Conservation (phyloP, 129 eudicot species). For the Tagetes erecta region DNA sequence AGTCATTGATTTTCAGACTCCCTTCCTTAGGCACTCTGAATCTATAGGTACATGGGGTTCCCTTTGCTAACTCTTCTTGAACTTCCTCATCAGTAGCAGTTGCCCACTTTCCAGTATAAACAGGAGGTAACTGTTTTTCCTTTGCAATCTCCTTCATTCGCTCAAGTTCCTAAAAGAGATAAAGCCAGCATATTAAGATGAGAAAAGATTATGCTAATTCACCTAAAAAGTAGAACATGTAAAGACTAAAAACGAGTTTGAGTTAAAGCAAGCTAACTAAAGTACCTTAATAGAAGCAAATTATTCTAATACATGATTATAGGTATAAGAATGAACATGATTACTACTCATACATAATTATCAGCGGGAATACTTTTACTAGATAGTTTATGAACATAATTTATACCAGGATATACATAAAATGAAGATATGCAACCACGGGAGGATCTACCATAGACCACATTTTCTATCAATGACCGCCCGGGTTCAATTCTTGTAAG, state of each 20-base stretch:
- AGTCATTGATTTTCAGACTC: conserved; percentile 67
- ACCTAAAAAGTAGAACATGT: background rate
- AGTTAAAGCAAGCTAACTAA: background rate
- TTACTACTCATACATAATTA: background rate
- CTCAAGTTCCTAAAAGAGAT: conserved; percentile 61
- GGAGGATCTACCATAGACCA: too few relatives aligned
- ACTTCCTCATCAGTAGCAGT: conserved; percentile 70
- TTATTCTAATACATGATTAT: background rate
- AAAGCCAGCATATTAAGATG: background rate
- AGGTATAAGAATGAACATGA: background rate
- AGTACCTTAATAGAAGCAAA: background rate
- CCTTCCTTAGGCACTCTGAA: conserved; percentile 92
- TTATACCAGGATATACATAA: too few relatives aligned
- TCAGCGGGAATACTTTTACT: background rate
- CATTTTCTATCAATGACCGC: too few relatives aligned
- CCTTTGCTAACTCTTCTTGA: conserved; percentile 74
- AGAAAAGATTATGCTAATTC: background rate
- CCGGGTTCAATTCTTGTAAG: too few relatives aligned
- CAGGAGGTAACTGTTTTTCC: conserved; percentile 77
- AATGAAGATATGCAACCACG: too few relatives aligned
- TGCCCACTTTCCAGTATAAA: conserved; percentile 91
- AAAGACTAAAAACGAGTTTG: conserved; percentile 5
- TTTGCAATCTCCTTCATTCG: conserved; percentile 90
- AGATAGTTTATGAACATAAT: too few relatives aligned
- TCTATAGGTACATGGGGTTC: conserved; percentile 83